Evolutionary conservation across 164 flowering plant species (phyloP), one percentile per base, ranked within the genome.

Genomic region (Malania oleifera): DNA sequence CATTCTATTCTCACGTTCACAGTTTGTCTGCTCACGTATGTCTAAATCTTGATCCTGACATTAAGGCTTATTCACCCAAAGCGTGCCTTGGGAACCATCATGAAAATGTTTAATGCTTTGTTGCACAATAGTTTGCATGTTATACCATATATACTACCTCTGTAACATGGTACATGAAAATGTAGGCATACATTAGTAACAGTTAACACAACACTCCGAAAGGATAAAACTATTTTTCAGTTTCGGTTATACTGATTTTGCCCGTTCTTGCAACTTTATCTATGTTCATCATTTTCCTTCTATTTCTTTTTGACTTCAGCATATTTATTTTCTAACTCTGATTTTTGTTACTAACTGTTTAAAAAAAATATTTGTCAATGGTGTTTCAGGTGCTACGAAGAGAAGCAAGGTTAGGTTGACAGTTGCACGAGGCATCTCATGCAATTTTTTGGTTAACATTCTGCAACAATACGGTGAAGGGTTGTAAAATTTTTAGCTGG

Each of bases 341-440:
- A 17, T 35, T 20, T 28, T 54, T 18, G 7, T 1, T 38, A 17
- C 34, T 5, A 11, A 9, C 37, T 41, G 1, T 25, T 50, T 37
- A n/a, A n/a, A n/a, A n/a, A n/a, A n/a, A n/a, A n/a, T n/a, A n/a
- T 26, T 22, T 28, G 1, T 59, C 23, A 37, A 17, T 58, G 26
- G 44, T 11, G 44, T 15, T 59, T 24, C 70, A 87, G 95, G 95
- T 87, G 18, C 78, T 87, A 34, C 69, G 62, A 65, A 81, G 95
- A 65, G 95, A 87, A 77, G 84, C 95, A 41, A 82, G 87, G 67
- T 34, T 85, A 54, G 86, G 84, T 24, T 81, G 72, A 75, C 29
- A 20, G 23, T 48, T 15, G 19, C 13, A 7, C 9, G 20, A 49
- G 39, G 40, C 24, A 37, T 20, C 19, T 26, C 6, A 40, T 34